A percentile compares a stretch with the other conserved stretches of the same genome.
phyloP scores from a whole-genome alignment of 495 filamentous ascomycete species.

The Hypoxylon lienhwacheense region DNA sequence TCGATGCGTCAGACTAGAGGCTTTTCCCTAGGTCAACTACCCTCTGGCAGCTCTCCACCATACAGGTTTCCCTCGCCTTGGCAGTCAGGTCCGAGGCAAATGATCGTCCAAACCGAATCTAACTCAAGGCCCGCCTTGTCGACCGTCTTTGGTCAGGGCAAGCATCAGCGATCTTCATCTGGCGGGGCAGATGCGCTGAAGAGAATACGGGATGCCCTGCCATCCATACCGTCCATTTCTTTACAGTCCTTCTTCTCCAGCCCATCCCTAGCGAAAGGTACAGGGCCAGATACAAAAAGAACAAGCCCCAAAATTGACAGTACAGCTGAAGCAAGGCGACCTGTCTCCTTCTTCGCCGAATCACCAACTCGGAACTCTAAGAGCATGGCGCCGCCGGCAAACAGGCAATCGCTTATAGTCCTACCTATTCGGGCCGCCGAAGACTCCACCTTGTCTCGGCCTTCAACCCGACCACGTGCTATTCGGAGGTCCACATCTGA shows the following conservation, averaged over 20 bases:
- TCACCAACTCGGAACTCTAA: conserved; percentile 12
- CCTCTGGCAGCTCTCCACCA: conserved; percentile 28
- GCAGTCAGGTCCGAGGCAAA: conserved; percentile 52
- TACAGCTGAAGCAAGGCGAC: conserved; percentile 33
- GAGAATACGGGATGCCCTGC: conserved; percentile 51
- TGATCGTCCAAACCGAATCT: conserved; percentile 41
- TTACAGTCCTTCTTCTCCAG: conserved; percentile 54
- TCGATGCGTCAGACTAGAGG: conserved; percentile 30
- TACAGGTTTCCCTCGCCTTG: conserved; percentile 52
- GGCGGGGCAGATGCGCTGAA: conserved; percentile 50
- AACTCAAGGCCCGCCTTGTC: conserved; percentile 43
- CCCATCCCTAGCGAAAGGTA: conserved; percentile 32
- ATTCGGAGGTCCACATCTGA: conserved; percentile 72
- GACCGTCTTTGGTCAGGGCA: conserved; percentile 40
- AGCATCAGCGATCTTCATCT: conserved; percentile 45
- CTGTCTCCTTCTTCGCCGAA: conserved; percentile 30
- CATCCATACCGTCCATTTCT: conserved; percentile 56
- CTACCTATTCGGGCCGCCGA: conserved; percentile 34
- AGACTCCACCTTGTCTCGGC: conserved; percentile 23
- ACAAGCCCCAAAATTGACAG: conserved; percentile 13
- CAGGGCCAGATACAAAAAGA: conserved; percentile 25
- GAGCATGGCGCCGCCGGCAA: conserved; percentile 38
- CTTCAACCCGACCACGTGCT: conserved; percentile 31
- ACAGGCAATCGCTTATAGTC: conserved; percentile 36
- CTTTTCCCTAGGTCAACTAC: conserved; percentile 38